phyloP scores from a whole-genome alignment of 2,329 filamentous ascomycete genomes.

The Ophiosphaerella korrae region DNA sequence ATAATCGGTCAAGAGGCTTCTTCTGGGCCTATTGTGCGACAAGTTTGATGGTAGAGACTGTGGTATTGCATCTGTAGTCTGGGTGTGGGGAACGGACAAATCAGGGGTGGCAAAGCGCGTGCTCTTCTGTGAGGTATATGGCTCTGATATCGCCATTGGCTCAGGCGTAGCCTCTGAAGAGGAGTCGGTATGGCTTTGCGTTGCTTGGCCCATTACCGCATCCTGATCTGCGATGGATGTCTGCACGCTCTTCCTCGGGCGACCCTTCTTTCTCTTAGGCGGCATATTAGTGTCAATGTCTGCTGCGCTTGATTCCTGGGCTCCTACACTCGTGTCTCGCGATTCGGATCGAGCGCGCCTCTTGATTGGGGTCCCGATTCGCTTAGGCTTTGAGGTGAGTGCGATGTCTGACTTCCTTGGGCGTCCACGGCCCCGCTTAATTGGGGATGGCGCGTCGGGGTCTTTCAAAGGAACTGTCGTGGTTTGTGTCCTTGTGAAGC shows the following conservation, averaged over 20 bases:
- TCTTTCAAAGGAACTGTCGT: slow-evolving; percentile 52
- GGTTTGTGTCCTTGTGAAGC: slow-evolving; percentile 39
- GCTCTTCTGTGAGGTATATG: slow-evolving; percentile 11
- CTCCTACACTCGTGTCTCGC: slow-evolving; percentile 20
- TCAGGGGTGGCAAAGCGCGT: slow-evolving; percentile 10
- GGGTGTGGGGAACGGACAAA: slow-evolving; percentile 4
- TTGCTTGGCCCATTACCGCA: slow-evolving; percentile 9
- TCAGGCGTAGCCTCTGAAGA: slow-evolving; percentile 10
- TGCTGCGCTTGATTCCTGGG: slow-evolving; percentile 25
- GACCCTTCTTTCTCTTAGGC: slow-evolving; percentile 39
- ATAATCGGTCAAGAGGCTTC: slow-evolving; percentile 2
- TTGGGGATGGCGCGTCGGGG: slow-evolving; percentile 42
- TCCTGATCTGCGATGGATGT: slow-evolving; percentile 23
- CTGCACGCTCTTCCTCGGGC: slow-evolving; percentile 40
- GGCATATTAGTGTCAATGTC: slow-evolving; percentile 30
- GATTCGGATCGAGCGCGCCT: slow-evolving; percentile 32
- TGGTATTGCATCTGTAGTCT: slow-evolving; percentile 15
- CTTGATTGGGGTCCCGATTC: slow-evolving; percentile 41
- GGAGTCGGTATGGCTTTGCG: background rate
- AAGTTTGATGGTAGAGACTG: slow-evolving; percentile 1
- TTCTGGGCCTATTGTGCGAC: background rate
- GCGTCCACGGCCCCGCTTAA: slow-evolving; percentile 44
- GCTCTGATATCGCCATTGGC: background rate
- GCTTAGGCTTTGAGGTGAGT: slow-evolving; percentile 33
- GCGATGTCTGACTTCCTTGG: slow-evolving; percentile 44